These are phyloP conservation scores for Warburgia ugandensis DNA, from an alignment of 164 flowering plant genomes.

Conservation along the genomic window DNA sequence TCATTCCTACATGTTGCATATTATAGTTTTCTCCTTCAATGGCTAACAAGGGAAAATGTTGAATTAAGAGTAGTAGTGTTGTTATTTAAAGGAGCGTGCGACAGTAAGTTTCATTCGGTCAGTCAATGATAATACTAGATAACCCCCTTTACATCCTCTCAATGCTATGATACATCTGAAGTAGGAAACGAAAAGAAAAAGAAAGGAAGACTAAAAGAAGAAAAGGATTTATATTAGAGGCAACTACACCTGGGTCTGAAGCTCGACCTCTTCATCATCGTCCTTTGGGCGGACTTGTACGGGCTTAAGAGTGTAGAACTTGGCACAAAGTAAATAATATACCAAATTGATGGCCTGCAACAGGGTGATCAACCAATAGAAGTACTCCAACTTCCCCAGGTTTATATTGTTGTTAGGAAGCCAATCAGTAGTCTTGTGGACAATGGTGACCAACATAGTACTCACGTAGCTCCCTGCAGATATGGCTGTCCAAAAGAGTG, in stretches of 20 bases:
- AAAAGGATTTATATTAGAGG: no score
- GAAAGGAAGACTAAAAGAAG: no score
- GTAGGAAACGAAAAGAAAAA: no score
- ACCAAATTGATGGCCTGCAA: conserved; percentile 44
- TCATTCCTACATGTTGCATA: no score
- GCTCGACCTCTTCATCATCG: conserved; percentile 21
- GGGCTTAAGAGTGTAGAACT: conserved; percentile 52
- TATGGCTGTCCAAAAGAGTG: conserved; percentile 55
- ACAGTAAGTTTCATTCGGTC: no score
- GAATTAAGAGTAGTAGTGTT: no score
- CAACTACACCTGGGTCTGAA: conserved; percentile 19
- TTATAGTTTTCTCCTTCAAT: no score
- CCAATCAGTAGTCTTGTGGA: conserved; percentile 61
- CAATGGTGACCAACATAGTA: conserved; percentile 42
- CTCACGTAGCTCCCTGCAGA: conserved; percentile 57
- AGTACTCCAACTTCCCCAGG: conserved; percentile 57
- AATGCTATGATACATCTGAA: no score
- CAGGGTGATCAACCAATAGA: conserved; percentile 52
- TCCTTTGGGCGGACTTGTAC: conserved; percentile 22
- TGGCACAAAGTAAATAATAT: conserved; percentile 43
- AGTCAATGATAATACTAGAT: no score
- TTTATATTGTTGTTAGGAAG: conserved; percentile 47
- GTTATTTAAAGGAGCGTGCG: no score
- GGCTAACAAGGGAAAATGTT: no score
- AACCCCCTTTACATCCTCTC: no score